Percentiles rank a stretch among this genome's conserved stretches.
Evolutionary conservation across 495 filamentous ascomycete species (phyloP).

Genomic region (Neurospora cerealis): DNA sequence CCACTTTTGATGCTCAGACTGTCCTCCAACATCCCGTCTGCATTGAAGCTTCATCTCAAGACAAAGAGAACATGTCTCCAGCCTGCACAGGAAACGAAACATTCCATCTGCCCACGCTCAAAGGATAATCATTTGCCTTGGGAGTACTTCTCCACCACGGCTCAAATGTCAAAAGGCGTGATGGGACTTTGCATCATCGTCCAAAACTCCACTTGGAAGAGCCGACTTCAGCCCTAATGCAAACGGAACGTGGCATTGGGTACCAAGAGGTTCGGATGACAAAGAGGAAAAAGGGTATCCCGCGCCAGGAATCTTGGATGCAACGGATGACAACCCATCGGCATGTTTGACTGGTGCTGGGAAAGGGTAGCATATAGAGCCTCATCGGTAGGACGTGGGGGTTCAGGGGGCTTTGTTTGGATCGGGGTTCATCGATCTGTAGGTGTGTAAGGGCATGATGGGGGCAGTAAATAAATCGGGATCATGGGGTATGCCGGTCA

Average conservation of each 20-base stretch:
- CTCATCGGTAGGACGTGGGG: background rate
- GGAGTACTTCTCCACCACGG: background rate
- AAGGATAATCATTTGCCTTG: background rate
- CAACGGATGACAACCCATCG: background rate
- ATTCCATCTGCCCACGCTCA: background rate
- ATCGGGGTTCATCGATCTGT: background rate
- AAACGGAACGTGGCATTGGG: background rate
- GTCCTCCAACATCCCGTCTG: background rate
- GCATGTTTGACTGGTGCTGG: background rate
- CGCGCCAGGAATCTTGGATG: background rate
- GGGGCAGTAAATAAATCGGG: background rate
- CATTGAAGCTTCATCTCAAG: background rate
- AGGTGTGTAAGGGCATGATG: background rate
- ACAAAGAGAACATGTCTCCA: background rate
- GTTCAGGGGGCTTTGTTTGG: background rate
- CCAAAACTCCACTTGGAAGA: background rate
- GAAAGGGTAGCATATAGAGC: background rate
- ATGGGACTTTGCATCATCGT: background rate
- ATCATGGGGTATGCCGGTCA: background rate
- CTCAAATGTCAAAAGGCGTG: background rate
- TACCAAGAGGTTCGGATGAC: background rate
- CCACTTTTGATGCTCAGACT: background rate
- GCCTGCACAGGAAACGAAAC: background rate
- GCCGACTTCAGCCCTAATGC: background rate
- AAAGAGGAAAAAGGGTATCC: background rate